Evolutionary conservation across 345 rosid species (phyloP), one percentile per base, ranked within the genome.

Genomic region (Citrus australasica): DNA sequence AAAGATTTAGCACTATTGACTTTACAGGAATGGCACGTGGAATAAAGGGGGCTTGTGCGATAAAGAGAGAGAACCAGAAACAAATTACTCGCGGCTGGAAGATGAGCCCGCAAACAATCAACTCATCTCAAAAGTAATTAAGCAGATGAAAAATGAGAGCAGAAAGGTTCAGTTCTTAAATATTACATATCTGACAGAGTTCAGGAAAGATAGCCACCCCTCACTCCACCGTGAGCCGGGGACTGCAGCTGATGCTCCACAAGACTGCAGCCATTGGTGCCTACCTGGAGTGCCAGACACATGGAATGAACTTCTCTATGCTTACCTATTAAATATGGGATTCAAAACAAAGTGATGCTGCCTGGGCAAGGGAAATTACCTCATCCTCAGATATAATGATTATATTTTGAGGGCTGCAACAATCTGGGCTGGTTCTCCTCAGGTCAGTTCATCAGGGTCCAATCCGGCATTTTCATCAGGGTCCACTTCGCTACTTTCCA

Each of bases 211-310:
- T 19, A 90, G 90, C 46, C 98, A 97, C 75, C 98, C 98, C 32
- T 91, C 98, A 46, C 83, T 76, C 73, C 79, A 91, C 83, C 89
- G 95, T n/a, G 94, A 90, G 84, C 84, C 85, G 3, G 90, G 91
- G 5, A 93, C 90, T 73, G 84, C 86, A 2, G 69, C 73, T 60
- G 81, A 82, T 76, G 94, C 94, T 82, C 92, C 99, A 9, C 94
- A 94, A 80, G 98, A 93, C 78, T 93, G 97, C 86, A 92, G 98
- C 86, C 98, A 93, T 71, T 97, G 99, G 98, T 97, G 98, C 83
- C 73, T 93, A 78, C 98, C 98, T 2, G 98, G 98, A 10, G 84
- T 96, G 60, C 98, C 98, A 13, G 94, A 94, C 75, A 83, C 88
- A 24, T 97, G 98, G 98, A 94, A 97, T 81, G 90, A 93, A 79